A percentile compares a stretch with the other conserved stretches of the same genome.
phyloP scores from a whole-genome alignment of 768 basidiomycete species.

The Tylopilus felleus region DNA sequence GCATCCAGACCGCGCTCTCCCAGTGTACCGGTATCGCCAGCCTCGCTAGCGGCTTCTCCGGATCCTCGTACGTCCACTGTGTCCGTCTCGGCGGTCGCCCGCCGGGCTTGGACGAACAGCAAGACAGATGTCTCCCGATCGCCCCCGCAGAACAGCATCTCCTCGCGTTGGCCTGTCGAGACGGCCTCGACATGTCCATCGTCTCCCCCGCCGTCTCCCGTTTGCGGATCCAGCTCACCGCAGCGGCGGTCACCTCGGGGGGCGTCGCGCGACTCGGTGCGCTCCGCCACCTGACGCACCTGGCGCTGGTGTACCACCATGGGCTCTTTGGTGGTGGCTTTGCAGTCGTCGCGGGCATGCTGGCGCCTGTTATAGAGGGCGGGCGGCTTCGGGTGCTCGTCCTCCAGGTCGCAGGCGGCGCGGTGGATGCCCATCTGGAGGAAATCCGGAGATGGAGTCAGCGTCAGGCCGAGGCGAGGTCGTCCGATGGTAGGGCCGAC shows the following conservation, averaged over 20 bases:
- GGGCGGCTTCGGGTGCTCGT: constrained; percentile 6
- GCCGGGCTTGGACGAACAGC: background rate
- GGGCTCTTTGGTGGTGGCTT: background rate
- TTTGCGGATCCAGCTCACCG: constrained; percentile 33
- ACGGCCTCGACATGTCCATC: constrained; percentile 31
- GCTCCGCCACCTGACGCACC: constrained; percentile 14
- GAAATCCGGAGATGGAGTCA: constrained; percentile 11
- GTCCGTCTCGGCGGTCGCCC: background rate
- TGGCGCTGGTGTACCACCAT: constrained; percentile 12
- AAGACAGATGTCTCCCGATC: background rate
- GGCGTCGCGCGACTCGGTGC: constrained; percentile 8
- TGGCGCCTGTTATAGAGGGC: constrained; percentile 5
- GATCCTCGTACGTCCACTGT: constrained; percentile 23
- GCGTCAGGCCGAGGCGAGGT: background rate
- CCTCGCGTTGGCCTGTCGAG: constrained; percentile 32
- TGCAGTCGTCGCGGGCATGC: background rate
- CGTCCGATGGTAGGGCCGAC: background rate
- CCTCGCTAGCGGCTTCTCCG: constrained; percentile 29
- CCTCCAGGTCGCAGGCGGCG: constrained; percentile 7
- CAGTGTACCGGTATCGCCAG: background rate
- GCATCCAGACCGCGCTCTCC: background rate
- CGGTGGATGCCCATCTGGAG: constrained; percentile 1
- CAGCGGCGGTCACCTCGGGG: constrained; percentile 3
- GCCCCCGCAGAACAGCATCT: constrained; percentile 33
- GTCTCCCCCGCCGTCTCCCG: constrained; percentile 32